Base-by-base conservation (phyloP, 163 green algal genomes). In the Volvox carteri region DNA sequence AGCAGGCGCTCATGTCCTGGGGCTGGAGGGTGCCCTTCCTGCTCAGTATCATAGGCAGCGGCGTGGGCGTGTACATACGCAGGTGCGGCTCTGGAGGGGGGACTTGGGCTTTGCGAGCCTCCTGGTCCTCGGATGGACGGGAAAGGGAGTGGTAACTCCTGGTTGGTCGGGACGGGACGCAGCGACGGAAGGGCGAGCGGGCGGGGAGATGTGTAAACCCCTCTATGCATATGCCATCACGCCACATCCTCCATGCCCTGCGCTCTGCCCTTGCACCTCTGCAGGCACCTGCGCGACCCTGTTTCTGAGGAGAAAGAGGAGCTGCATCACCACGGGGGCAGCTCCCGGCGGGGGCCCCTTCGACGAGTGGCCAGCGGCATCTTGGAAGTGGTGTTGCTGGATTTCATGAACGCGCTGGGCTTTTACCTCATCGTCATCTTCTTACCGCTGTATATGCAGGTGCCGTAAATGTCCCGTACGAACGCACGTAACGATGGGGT, bases 351-450 rank as follows among this genome's bases (percentile, higher is more conserved):
- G 33, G 81, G 81, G 4, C 67, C 81, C 16, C 67, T 87, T 30
- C 81, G 81, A 33, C 48, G 67, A 2, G 67, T 87, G 81, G 65
- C 67, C 16, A 35, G 8, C 25, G 81, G 81, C 67, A 87, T 87
- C 65, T 41, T 58, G 23, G 81, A 73, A 33, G 90, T 93, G 1
- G 54, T 93, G 37, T 62, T 91, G 50, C 70, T 93, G 8, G 90
- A 93, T 75, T 93, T 90, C 50, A 76, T 93, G 75, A 90, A 78
- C 56, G 90, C 90, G 25, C 33, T 91, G n/a, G 90, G 90, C n/a
- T 93, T 91, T 67, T 93, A 93, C 86, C 86, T 91, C 18, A 52
- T 88, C 8, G 90, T 93, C 62, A 93, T 93, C 28, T 93, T 91
- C 86, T 48, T 91, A 74, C 90, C 90, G 25, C 60, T 85, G 19